Conservation (phyloP, 345 rosid genomes). For the Lepidium sativum region DNA sequence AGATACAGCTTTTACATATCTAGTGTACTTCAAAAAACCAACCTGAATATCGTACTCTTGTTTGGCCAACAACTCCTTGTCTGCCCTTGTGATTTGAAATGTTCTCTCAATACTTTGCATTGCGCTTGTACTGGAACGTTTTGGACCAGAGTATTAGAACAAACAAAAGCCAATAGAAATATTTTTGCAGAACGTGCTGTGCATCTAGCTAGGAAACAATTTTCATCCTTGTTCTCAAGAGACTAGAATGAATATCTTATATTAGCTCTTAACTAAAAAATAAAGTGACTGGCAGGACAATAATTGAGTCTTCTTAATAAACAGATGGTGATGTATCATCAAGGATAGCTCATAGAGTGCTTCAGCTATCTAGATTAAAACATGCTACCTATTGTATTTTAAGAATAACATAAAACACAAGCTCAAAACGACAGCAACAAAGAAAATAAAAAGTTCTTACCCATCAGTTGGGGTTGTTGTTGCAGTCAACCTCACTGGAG, state of each 20-base stretch:
- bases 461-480: slow-evolving; percentile 65
- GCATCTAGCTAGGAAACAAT: background rate
- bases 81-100: slow-evolving; percentile 60
- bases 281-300: background rate
- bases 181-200: background rate
- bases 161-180: background rate
- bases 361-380: background rate
- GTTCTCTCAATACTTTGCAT: slow-evolving; percentile 58
- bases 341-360: background rate
- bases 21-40: slow-evolving; percentile 1
- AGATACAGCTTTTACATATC: background rate
- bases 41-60: slow-evolving; percentile 82
- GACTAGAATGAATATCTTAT: background rate
- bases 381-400: background rate
- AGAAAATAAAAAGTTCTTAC: slow-evolving; percentile 34
- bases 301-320: background rate
- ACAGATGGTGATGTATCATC: no score
- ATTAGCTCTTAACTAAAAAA: background rate
- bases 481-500: slow-evolving; percentile 52
- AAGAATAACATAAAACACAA: background rate
- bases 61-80: slow-evolving; percentile 58
- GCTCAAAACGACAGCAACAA: background rate
- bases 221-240: background rate
- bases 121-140: slow-evolving; percentile 52
- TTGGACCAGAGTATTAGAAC: background rate